These are phyloP conservation scores for Trametes versicolor DNA, from an alignment of 1,284 basidiomycete genomes.

Conservation along the genomic window DNA sequence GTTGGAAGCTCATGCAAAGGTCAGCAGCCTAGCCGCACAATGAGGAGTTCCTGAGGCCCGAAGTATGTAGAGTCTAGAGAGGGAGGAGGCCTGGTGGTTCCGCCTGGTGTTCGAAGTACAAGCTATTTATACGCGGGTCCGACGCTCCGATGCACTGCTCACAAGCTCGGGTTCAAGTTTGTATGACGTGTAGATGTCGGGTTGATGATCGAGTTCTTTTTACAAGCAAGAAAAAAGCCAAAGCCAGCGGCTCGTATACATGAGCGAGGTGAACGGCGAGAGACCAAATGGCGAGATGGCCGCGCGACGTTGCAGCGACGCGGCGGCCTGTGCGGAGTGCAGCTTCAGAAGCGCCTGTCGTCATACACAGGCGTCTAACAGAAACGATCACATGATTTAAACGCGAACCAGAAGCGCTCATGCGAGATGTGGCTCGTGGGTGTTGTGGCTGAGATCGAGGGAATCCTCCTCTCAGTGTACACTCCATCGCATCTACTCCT, in stretches of 20 bases:
- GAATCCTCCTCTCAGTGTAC: too few species aligned
- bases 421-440: neutral
- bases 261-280: too few species aligned
- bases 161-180: neutral
- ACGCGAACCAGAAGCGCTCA: neutral
- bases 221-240: too few species aligned
- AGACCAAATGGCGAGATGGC: too few species aligned
- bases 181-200: too few species aligned
- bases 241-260: too few species aligned
- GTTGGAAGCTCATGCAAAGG: slow-evolving; percentile 12
- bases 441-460: neutral
- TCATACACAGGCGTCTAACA: neutral
- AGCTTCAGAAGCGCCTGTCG: neutral
- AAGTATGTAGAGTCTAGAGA: too few species aligned
- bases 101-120: neutral
- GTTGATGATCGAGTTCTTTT: too few species aligned
- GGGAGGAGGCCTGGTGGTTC: neutral
- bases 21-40: neutral
- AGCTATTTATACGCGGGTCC: slow-evolving; percentile 4
- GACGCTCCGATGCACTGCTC: neutral
- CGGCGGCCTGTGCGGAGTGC: neutral
- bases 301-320: neutral
- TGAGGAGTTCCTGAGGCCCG: too few species aligned
- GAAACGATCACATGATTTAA: neutral
- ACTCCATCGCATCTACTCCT: too few species aligned